These are phyloP conservation scores for Cantharellus cinnabarinus DNA, from an alignment of 768 basidiomycete genomes.

Conservation along the genomic window DNA sequence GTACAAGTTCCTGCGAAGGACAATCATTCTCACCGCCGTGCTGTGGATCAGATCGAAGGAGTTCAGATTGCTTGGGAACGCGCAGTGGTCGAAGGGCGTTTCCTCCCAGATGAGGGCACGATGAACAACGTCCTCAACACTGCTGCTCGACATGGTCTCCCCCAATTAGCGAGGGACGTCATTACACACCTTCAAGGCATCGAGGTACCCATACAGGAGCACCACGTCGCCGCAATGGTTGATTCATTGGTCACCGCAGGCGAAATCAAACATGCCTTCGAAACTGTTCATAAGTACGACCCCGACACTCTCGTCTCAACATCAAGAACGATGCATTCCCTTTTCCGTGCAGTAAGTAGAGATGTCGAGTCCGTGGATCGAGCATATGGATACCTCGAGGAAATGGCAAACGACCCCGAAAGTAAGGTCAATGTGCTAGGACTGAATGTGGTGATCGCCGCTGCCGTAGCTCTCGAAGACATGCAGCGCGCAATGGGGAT, in stretches of 20 bases:
- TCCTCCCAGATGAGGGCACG: slow-evolving; percentile 55
- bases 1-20: slow-evolving; percentile 13
- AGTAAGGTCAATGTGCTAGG: slow-evolving; percentile 33
- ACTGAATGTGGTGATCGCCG: slow-evolving; percentile 46
- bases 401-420: slow-evolving; percentile 29
- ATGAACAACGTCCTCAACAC: slow-evolving; percentile 49
- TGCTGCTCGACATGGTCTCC: slow-evolving; percentile 48
- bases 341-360: slow-evolving; percentile 29
- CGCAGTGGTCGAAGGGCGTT: slow-evolving; percentile 28
- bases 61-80: slow-evolving; percentile 40
- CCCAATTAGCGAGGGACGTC: slow-evolving; percentile 46
- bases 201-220: slow-evolving; percentile 34
- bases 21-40: not conserved
- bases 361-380: slow-evolving; percentile 37
- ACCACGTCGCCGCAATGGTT: slow-evolving; percentile 59
- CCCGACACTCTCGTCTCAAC: slow-evolving; percentile 32
- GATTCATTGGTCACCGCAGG: slow-evolving; percentile 45
- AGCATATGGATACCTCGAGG: slow-evolving; percentile 42
- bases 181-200: slow-evolving; percentile 32
- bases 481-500: slow-evolving; percentile 58
- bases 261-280: slow-evolving; percentile 42
- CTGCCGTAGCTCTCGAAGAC: slow-evolving; percentile 39
- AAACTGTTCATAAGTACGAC: slow-evolving; percentile 33
- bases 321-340: slow-evolving; percentile 30
- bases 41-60: slow-evolving; percentile 32